Evolutionary conservation across 306 rosid species (phyloP), one percentile per base, ranked within the genome.

Genomic region (Cicer cuneatum): DNA sequence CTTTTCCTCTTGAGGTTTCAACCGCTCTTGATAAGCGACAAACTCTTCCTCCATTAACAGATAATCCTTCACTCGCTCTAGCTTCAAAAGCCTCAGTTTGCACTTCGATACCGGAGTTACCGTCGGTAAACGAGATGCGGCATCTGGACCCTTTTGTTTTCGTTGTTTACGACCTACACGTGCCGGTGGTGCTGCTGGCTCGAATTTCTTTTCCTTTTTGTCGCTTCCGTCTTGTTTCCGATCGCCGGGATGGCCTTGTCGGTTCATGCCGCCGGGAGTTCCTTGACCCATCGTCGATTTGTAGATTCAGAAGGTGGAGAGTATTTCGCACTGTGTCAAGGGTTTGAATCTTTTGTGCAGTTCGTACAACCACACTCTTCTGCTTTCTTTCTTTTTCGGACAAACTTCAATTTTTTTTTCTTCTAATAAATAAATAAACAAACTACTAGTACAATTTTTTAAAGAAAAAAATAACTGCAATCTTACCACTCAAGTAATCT

Each of bases 11-110:
- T 92, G 97, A 1, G 99, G 99, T 76, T 94, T 94, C 13, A 94
- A 86, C 15, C 99, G 78, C 81, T 94, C 99, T 71, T 94, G 97
- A 77, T 90, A 90, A 10, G 90, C 88, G 6, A 94, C 99, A 61
- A 94, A 94, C 71, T 94, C 99, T 18, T 94, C 99, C 84, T 94
- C 99, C 99, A 94, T 94, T 6, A 94, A 76, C 11, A 94, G 77
- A 62, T 94, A 94, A 69, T 94, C 99, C 82, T 94, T 94, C 8
- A 93, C 83, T 5, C 98, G 88, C 84, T 93, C 98, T 41, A 93
- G 88, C 86, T 93, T 93, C 45, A 93, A 76, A 0, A 93, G 83
- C 85, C 98, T 79, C 16, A 93, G 88, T 80, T 87, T 90, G 84
- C 98, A 93, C 87, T 93, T 93, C 7, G 97, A 83, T 41, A 77